These are phyloP conservation scores for Globisporangium spiculum DNA, from an alignment of 352 stramenopile species.

Conservation along the genomic window DNA sequence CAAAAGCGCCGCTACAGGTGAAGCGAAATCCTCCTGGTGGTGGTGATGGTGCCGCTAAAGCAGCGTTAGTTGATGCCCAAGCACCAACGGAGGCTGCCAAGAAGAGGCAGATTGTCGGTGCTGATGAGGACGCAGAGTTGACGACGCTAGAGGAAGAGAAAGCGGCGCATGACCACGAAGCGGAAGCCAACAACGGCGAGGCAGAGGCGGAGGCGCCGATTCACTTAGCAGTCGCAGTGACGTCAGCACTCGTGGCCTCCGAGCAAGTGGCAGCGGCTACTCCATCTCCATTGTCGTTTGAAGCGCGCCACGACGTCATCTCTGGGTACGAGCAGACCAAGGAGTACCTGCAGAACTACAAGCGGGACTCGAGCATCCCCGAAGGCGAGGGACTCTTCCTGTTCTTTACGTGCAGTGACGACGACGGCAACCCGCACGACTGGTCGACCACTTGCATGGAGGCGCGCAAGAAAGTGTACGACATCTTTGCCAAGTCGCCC, in stretches of 20 bases:
- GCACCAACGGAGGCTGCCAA: constrained; percentile 7
- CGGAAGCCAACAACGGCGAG: neutral
- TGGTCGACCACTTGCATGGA: constrained; percentile 47
- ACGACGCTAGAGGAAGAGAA: constrained; percentile 16
- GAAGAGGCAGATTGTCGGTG: neutral
- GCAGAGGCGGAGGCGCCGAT: constrained; percentile 10
- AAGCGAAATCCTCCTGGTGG: neutral
- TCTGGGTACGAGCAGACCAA: constrained; percentile 48
- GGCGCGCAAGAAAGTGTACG: constrained; percentile 48
- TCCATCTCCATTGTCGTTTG: constrained; percentile 19
- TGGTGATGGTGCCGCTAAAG: neutral
- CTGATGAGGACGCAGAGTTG: constrained; percentile 1
- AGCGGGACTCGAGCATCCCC: constrained; percentile 16
- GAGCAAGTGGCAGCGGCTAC: neutral
- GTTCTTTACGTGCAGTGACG: constrained; percentile 67
- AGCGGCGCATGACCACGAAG: constrained; percentile 16
- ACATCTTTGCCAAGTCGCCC: constrained; percentile 53
- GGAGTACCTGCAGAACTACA: constrained; percentile 46
- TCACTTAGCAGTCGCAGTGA: constrained; percentile 5
- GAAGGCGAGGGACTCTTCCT: constrained; percentile 48
- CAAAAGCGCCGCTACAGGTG: neutral
- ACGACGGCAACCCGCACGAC: constrained; percentile 36
- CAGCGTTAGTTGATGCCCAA: neutral
- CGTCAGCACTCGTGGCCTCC: neutral
- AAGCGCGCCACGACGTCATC: constrained; percentile 42